Evolutionary conservation across 306 rosid species (phyloP).

Genomic region (Lathyrus sativus): DNA sequence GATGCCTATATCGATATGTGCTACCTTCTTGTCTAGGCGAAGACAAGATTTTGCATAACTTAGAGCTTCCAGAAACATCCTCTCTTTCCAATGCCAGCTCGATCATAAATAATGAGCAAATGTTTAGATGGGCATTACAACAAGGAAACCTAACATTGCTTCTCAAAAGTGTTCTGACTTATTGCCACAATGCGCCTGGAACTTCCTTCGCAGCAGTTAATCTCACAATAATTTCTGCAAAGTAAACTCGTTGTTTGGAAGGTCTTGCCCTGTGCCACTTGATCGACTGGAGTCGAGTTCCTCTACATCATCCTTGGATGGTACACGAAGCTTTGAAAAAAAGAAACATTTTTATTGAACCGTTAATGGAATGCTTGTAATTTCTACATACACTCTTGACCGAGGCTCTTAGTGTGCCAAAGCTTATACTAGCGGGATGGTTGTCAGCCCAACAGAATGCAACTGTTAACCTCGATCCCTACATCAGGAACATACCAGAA

Average conservation of each 20-base stretch:
- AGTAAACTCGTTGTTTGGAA: constrained; percentile 52
- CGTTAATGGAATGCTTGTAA: constrained; percentile 66
- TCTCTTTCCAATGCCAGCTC: constrained; percentile 64
- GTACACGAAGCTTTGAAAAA: constrained; percentile 44
- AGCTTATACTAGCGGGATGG: too few species aligned
- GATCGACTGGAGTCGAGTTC: constrained; percentile 44
- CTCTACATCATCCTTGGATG: constrained; percentile 38
- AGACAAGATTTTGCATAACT: too few species aligned
- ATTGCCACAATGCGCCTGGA: constrained; percentile 68
- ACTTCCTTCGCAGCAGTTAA: constrained; percentile 75
- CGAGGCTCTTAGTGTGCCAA: too few species aligned
- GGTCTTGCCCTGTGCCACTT: constrained; percentile 43
- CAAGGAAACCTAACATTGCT: constrained; percentile 43
- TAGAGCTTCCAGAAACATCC: constrained; percentile 66
- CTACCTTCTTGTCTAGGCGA: constrained; percentile 71
- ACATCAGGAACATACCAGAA: too few species aligned
- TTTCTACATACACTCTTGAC: constrained; percentile 93
- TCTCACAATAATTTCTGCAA: constrained; percentile 71
- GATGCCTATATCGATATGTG: constrained; percentile 62
- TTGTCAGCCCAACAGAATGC: too few species aligned
- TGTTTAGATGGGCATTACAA: constrained; percentile 78
- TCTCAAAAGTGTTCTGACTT: constrained; percentile 44
- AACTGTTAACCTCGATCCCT: too few species aligned
- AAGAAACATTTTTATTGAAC: constrained; percentile 57
- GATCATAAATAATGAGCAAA: constrained; percentile 75